Evolutionary conservation across 2,329 filamentous ascomycete genomes (phyloP).

Genomic region (Sporothrix sp.): DNA sequence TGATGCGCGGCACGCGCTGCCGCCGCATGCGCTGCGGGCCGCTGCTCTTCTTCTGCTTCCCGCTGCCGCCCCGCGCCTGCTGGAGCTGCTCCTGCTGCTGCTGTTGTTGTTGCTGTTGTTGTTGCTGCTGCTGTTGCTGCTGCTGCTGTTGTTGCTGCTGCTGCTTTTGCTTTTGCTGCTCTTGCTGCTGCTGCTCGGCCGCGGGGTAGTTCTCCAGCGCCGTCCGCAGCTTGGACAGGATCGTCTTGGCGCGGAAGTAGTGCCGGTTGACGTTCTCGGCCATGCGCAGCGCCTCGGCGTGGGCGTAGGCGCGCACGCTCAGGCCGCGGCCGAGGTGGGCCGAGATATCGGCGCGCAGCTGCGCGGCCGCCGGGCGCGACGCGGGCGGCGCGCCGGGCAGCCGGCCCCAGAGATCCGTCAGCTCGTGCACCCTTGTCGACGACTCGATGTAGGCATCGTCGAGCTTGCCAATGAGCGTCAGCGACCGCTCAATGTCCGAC

Average conservation of each 20-base stretch:
- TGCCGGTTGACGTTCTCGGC: slow-evolving; percentile 54
- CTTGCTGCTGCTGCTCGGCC: slow-evolving; percentile 41
- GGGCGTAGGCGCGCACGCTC: slow-evolving; percentile 46
- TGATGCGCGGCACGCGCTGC: slow-evolving; percentile 46
- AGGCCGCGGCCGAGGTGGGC: slow-evolving; percentile 44
- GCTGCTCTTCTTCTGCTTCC: slow-evolving; percentile 9
- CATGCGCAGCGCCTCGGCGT: slow-evolving; percentile 55
- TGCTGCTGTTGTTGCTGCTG: slow-evolving; percentile 42
- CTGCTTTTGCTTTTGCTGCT: slow-evolving; percentile 43
- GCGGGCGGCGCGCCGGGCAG: slow-evolving; percentile 40
- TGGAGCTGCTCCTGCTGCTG: slow-evolving; percentile 32
- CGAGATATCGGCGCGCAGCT: slow-evolving; percentile 52
- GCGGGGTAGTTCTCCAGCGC: slow-evolving; percentile 53
- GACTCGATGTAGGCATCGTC: slow-evolving; percentile 49
- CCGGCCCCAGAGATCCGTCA: slow-evolving; percentile 47
- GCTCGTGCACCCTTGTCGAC: slow-evolving; percentile 44
- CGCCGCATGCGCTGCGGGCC: slow-evolving; percentile 23
- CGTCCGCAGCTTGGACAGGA: slow-evolving; percentile 47
- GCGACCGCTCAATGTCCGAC: slow-evolving; percentile 54
- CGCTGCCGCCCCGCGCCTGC: slow-evolving; percentile 28
- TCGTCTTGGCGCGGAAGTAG: slow-evolving; percentile 48
- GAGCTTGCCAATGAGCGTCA: slow-evolving; percentile 56
- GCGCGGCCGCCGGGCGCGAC: slow-evolving; percentile 37
- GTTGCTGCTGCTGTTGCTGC: slow-evolving; percentile 35
- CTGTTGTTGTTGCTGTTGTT: slow-evolving; percentile 50